phyloP scores from a whole-genome alignment of 192 early-diverging fungal species.

The Dissophora ornata region DNA sequence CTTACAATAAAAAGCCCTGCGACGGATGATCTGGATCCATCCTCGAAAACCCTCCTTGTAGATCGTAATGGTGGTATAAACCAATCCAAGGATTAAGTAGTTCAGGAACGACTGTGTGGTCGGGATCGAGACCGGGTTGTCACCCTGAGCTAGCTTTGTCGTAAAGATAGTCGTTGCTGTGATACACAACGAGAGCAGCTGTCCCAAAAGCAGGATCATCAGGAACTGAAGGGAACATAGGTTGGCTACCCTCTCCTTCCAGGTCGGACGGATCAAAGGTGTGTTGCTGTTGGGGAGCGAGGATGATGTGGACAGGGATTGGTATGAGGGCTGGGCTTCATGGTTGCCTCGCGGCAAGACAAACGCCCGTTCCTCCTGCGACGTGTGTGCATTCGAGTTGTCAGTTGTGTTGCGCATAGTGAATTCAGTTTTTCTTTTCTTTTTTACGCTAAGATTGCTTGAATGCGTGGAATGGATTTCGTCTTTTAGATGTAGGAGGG shows the following conservation, averaged over 20 bases:
- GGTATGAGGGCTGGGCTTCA: background rate
- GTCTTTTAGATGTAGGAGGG: constrained; percentile 54
- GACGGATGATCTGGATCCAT: constrained; percentile 58
- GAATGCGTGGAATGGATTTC: constrained; percentile 6
- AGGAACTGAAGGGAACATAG: constrained; percentile 46
- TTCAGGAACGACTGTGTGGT: constrained; percentile 80
- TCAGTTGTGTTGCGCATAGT: background rate
- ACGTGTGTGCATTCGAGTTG: background rate
- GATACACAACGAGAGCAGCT: constrained; percentile 80
- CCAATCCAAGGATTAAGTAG: constrained; percentile 72
- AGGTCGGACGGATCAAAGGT: constrained; percentile 1
- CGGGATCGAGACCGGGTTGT: constrained; percentile 63
- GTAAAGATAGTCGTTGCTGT: constrained; percentile 77
- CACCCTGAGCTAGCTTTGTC: constrained; percentile 66
- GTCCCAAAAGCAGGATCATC: constrained; percentile 65
- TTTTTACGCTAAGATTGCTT: too few relatives aligned
- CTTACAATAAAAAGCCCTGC: constrained; percentile 60
- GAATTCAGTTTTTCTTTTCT: too few relatives aligned
- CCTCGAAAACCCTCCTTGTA: constrained; percentile 61
- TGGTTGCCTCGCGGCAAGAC: background rate
- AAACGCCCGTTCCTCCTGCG: background rate
- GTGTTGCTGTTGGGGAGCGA: background rate
- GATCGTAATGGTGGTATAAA: constrained; percentile 64
- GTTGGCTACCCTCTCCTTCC: constrained; percentile 3
- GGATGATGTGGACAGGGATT: background rate